Evolutionary conservation across 805 yeast genomes (phyloP), one percentile per base, ranked within the genome.

Genomic region (Wickerhamomyces strasburgensis): DNA sequence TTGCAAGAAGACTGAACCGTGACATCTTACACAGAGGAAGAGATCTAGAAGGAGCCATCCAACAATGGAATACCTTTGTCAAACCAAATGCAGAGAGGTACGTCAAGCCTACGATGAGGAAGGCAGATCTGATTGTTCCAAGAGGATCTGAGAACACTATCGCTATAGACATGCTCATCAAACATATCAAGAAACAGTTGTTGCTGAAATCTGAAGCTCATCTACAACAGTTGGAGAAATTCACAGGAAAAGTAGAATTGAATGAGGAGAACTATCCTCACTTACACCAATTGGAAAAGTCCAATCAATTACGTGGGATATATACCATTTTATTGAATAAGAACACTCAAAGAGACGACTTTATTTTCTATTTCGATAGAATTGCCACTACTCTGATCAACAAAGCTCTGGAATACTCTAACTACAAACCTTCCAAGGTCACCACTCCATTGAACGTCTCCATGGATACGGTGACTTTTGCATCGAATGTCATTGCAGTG

Each of bases 71-170:
- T 45, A 60, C 66, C 18, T 89, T 80, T 58, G 98, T 93, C 19
- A 93, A 90, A 58, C 98, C 98, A 6, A 86, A 87, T 57, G 88
- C 94, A 7, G 88, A 80, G 17, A 62, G 78, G 28, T 75, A 72
- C 48, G 81, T 90, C 13, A 73, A 70, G 36, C 93, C 94, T 1
- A 83, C 94, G 0, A 73, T 83, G 79, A 66, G 72, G 31, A 68
- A 69, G 39, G 96, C 98, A 0, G 95, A 93, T 57, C 71, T 90
- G 40, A 78, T 93, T 13, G 75, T 93, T n/a, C 98, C 98, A 2
- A 69, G 94, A 23, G 95, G 96, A 14, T 72, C 84, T 6, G 96
- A 88, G 56, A 90, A 87, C 58, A 56, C 58, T 1, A 77, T 82
- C 10, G 98, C 96, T 10, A 80, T 90, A 25, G 75, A 80, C 39